These are phyloP conservation scores for Picochlorum sp. DNA, from an alignment of 139 green algal species.

Conservation along the genomic window DNA sequence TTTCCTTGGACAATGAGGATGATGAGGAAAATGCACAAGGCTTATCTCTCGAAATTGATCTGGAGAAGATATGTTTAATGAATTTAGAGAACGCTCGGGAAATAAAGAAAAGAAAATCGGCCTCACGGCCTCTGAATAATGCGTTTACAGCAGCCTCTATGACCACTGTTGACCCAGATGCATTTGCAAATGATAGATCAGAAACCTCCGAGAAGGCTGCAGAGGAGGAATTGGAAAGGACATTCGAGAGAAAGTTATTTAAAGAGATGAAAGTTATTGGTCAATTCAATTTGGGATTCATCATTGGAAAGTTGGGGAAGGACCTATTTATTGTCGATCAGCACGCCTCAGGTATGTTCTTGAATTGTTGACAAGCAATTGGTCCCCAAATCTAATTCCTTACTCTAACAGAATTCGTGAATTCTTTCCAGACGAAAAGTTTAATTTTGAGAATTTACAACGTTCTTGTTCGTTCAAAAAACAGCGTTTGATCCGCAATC, in stretches of 20 bases:
- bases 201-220: background rate
- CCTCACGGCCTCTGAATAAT: background rate
- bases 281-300: constrained; percentile 99
- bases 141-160: background rate
- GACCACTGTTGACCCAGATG: background rate
- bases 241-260: constrained; percentile 87
- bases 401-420: constrained; percentile 11
- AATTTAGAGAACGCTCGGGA: background rate
- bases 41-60: too few species aligned
- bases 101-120: background rate
- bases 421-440: constrained; percentile 95
- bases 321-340: constrained; percentile 98
- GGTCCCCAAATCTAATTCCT: background rate
- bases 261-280: constrained; percentile 50
- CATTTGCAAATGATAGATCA: background rate
- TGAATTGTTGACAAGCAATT: background rate
- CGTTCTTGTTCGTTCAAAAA: constrained; percentile 45
- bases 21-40: too few species aligned
- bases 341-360: constrained; percentile 55
- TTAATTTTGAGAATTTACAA: constrained; percentile 80
- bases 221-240: constrained; percentile 63
- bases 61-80: too few species aligned
- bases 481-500: constrained; percentile 73
- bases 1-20: too few species aligned
- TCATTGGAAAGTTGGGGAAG: constrained; percentile 54